Evolutionary conservation across 2,329 filamentous ascomycete genomes (phyloP), one percentile per base, ranked within the genome.

Genomic region (Metarhizium rileyi): DNA sequence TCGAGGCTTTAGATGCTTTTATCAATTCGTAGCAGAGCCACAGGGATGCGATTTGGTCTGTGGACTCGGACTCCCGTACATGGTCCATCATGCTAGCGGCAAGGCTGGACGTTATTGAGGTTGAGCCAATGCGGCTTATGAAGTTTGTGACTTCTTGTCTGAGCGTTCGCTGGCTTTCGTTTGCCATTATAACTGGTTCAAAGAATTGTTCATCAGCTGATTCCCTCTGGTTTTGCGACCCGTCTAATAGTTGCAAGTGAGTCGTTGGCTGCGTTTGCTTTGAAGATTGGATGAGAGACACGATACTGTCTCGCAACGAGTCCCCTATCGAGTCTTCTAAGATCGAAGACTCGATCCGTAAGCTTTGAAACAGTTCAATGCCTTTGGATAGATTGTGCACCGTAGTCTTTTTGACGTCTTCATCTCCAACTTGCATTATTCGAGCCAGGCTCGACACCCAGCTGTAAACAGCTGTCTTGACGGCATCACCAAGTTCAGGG

Each of bases 371-470:
- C 7, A 91, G 64, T 27, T 78, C 74, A 47, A 88, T 82, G 0
- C 86, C 83, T 44, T 83, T 84, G 14, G 84, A 79, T n/a, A 98
- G 76, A 54, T 91, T 87, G 26, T 77, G 76, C 25, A 97, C 77
- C 2, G 84, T 81, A 49, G 78, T 76, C 53, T 81, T 76, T 63
- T 94, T 95, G 26, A 77, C 72, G n/a, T 75, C 74, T 57, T 95
- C 89, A 58, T 97, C 90, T 56, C 83, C 85, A 8, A 83, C 80
- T 63, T 91, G 88, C 81, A 96, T 90, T 14, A 88, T 68, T 16
- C 90, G 79, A 5, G 91, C 84, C 18, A 98, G 76, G 38, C 87
- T 84, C 2, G 81, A 80, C 23, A 90, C 77, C 90, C 90, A 96
- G 47, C 82, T 83, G 63, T 91, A 86, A 1, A 94, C 74, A 1